A percentile compares a stretch with the other conserved stretches of the same genome.
Conservation (phyloP, 2,329 filamentous ascomycete genomes). For the Colletotrichum nymphaeae region DNA sequence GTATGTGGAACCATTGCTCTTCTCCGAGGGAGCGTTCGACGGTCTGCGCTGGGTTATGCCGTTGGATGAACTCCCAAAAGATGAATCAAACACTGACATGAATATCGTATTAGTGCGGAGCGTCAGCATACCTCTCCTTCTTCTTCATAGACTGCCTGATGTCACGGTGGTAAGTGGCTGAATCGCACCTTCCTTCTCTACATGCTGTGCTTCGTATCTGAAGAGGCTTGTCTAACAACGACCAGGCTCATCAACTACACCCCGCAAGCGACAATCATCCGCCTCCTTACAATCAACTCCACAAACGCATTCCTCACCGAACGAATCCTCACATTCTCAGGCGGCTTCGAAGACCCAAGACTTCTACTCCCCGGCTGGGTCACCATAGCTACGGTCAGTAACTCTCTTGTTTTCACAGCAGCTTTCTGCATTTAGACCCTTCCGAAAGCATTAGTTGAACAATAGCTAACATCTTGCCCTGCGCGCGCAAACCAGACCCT, state of each 20-base stretch:
- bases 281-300: constrained; percentile 79
- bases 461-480: not conserved
- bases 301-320: constrained; percentile 82
- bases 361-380: constrained; percentile 83
- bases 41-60: not conserved
- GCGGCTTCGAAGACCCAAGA: constrained; percentile 76
- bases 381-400: constrained; percentile 75
- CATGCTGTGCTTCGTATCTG: not conserved
- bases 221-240: constrained; percentile 17
- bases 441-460: not conserved
- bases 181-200: constrained; percentile 38
- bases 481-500: constrained; percentile 63
- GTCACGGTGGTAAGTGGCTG: constrained; percentile 75
- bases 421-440: not conserved
- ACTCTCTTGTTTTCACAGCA: not conserved
- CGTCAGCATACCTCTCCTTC: constrained; percentile 82
- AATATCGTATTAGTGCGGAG: constrained; percentile 68
- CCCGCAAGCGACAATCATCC: constrained; percentile 82
- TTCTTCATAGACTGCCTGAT: constrained; percentile 88
- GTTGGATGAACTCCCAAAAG: constrained; percentile 30
- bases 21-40: not conserved
- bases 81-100: constrained; percentile 11
- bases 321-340: constrained; percentile 76
- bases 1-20: constrained; percentile 55
- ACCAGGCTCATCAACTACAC: constrained; percentile 85